Percentiles rank a stretch among this genome's conserved stretches.
phyloP scores from a whole-genome alignment of 2,329 filamentous ascomycete genomes.

The Hymenoscyphus infarciens region DNA sequence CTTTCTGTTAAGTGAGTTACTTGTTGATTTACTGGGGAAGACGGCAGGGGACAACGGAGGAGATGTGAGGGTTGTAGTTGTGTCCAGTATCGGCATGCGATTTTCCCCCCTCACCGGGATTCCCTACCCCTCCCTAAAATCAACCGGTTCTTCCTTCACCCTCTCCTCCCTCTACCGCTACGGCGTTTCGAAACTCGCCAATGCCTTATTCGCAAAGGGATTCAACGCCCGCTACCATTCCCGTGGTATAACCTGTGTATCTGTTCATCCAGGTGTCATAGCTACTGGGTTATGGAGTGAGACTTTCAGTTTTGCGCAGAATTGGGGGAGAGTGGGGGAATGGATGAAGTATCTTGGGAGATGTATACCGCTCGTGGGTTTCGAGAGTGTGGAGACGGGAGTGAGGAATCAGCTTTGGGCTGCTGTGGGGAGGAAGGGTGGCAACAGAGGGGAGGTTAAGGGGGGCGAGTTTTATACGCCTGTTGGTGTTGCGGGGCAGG shows the following conservation, averaged over 20 bases:
- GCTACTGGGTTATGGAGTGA: slow-evolving; percentile 34
- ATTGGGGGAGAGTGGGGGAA: slow-evolving; percentile 7
- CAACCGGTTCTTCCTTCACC: slow-evolving; percentile 18
- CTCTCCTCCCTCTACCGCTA: slow-evolving; percentile 37
- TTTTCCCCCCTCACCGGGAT: slow-evolving; percentile 25
- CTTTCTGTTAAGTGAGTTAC: slow-evolving; percentile 41
- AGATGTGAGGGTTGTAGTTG: slow-evolving; percentile 24
- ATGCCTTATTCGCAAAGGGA: slow-evolving; percentile 42
- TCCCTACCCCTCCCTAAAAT: slow-evolving; percentile 34
- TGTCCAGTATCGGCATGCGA: slow-evolving; percentile 19
- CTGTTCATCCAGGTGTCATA: slow-evolving; percentile 42
- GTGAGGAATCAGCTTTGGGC: slow-evolving; percentile 42
- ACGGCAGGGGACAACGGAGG: slow-evolving; percentile 23
- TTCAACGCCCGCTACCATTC: slow-evolving; percentile 39
- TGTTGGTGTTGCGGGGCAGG: slow-evolving; percentile 31
- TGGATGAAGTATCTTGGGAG: not conserved
- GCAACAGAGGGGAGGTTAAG: slow-evolving; percentile 27
- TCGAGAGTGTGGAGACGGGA: slow-evolving; percentile 35
- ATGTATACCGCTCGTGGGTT: slow-evolving; percentile 10
- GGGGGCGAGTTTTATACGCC: slow-evolving; percentile 38
- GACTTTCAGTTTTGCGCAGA: slow-evolving; percentile 6
- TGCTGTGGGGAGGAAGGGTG: slow-evolving; percentile 28
- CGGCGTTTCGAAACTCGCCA: slow-evolving; percentile 46
- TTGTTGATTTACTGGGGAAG: slow-evolving; percentile 36
- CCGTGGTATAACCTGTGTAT: slow-evolving; percentile 33